Base-by-base conservation (phyloP, 2,329 filamentous ascomycete genomes). In the Talaromyces sp. region DNA sequence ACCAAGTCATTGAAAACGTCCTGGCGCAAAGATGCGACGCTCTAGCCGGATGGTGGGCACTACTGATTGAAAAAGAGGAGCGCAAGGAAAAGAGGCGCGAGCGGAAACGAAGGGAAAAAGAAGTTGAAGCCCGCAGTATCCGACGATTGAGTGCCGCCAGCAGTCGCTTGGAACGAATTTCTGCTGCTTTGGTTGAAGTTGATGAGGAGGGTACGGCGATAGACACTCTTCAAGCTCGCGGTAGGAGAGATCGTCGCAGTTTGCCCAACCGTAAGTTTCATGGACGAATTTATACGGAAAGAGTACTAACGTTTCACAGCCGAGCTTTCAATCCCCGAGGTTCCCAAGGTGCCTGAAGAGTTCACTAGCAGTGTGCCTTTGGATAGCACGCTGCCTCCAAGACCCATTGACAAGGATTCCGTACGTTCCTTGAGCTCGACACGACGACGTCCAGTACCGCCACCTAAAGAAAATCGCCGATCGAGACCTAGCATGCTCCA, bases 1-100 rank as follows among this genome's bases (percentile, higher is more conserved):
- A 99, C 72, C 85, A 89, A 64, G 91, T 99, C 7, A 94, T 98
- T 65, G 94, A 98, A 73, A 96, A 95, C 69, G 95, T 99, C 3
- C 77, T 96, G 40, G 87, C 92, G 4, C 92, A 96, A 73, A 85
- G 91, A 66, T 98, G 95, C 71, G 94, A 99, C 76, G 85, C 89
- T 5, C 79, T 99, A 56, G 91, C 92, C 57, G 95, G 95, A 5
- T 99, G 95, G 95, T 99, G 95, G 95, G 90, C 91, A 3, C 77
- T 99, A 31, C 79, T 99, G 44, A 87, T 98, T 9, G 95, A 98
- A 71, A 99, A 98, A 74, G 95, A 99, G 72, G 87, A 92, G 72
- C 87, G 92, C 8, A 99, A 99, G 75, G 88, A 93, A 66, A 84
- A 80, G 64, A 83, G 92, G 64, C 83, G 89, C 65, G 92, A 97